A percentile compares a stretch with the other conserved stretches of the same genome.
Conservation (phyloP, 495 filamentous ascomycete species). For the Acidiella bohemica region DNA sequence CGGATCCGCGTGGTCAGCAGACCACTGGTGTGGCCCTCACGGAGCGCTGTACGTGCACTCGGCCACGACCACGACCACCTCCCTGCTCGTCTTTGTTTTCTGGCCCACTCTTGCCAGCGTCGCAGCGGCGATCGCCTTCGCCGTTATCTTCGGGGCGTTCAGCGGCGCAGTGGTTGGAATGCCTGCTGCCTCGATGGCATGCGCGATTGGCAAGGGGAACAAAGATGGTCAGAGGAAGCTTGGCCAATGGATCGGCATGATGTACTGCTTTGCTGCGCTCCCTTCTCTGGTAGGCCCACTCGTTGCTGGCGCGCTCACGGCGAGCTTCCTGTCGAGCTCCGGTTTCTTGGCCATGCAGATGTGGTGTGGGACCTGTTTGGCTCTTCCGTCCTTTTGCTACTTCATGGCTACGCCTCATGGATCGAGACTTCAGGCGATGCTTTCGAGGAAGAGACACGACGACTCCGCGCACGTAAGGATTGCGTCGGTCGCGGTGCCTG, state of each 20-base stretch:
- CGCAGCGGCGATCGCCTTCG: constrained; percentile 28
- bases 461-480: no score
- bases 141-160: constrained; percentile 29
- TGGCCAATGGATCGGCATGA: constrained; percentile 36
- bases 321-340: constrained; percentile 16
- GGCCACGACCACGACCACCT: constrained; percentile 21
- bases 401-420: constrained; percentile 21
- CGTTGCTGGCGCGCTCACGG: constrained; percentile 29
- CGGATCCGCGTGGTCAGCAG: constrained; percentile 21
- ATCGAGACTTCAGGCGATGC: neutral
- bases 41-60: constrained; percentile 31
- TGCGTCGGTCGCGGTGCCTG: no score
- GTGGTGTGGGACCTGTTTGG: constrained; percentile 26
- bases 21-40: constrained; percentile 23
- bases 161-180: constrained; percentile 32
- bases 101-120: constrained; percentile 26
- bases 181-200: constrained; percentile 30
- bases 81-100: constrained; percentile 27
- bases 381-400: no score
- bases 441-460: neutral
- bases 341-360: constrained; percentile 24
- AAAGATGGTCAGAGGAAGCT: constrained; percentile 20
- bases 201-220: constrained; percentile 23
- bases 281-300: constrained; percentile 30
- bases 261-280: constrained; percentile 28